Evolutionary conservation across 352 stramenopile genomes (phyloP).

Genomic region (Globisporangium lucens): DNA sequence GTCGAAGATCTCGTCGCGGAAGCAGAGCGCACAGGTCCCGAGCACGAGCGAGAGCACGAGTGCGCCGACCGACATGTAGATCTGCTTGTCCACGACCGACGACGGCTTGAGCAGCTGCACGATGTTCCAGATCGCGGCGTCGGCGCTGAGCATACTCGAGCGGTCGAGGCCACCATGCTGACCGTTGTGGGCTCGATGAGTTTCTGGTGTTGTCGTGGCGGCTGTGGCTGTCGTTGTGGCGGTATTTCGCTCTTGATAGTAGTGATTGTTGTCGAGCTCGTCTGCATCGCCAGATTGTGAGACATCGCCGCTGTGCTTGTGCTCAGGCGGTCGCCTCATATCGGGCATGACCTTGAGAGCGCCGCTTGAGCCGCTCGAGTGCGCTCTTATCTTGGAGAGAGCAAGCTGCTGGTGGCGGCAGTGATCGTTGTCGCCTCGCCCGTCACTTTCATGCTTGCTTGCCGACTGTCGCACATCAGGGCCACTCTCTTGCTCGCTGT

Average conservation of each 20-base stretch:
- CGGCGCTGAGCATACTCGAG: constrained; percentile 16
- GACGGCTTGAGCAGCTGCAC: constrained; percentile 23
- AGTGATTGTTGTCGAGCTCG: background rate
- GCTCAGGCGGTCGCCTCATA: background rate
- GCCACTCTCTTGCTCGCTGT: background rate
- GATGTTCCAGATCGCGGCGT: constrained; percentile 23
- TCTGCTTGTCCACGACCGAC: constrained; percentile 30
- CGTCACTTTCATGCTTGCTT: background rate
- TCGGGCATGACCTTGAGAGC: background rate
- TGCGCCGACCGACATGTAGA: constrained; percentile 36
- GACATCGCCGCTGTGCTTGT: background rate
- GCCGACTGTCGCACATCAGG: no score
- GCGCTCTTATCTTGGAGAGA: background rate
- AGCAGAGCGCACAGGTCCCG: constrained; percentile 35
- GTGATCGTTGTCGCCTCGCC: background rate
- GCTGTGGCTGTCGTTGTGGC: constrained; percentile 12
- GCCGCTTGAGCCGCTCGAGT: background rate
- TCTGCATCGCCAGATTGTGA: background rate
- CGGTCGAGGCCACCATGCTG: background rate
- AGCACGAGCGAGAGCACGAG: constrained; percentile 47
- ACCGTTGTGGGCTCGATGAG: background rate
- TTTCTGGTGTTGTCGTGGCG: background rate
- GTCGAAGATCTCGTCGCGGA: constrained; percentile 40
- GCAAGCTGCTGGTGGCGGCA: background rate
- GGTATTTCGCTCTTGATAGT: background rate